Evolutionary conservation across 495 filamentous ascomycete species (phyloP).

Genomic region (Parathielavia hyrcaniae): DNA sequence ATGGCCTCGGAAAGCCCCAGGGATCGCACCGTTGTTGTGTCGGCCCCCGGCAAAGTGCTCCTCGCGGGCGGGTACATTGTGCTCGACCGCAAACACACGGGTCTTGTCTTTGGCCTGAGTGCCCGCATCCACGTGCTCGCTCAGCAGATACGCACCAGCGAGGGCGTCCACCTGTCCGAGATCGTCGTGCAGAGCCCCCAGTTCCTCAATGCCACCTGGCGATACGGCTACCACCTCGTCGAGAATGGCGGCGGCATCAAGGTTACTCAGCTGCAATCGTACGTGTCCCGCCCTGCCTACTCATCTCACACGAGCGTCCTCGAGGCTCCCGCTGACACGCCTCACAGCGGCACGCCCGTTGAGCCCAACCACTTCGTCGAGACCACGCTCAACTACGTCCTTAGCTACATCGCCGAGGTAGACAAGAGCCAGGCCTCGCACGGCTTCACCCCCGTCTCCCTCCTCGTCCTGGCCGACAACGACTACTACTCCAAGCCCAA

Average conservation of each 20-base stretch:
- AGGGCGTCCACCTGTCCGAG: conserved; percentile 54
- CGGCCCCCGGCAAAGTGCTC: conserved; percentile 92
- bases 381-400: conserved; percentile 76
- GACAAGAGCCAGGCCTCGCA: conserved; percentile 49
- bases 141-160: conserved; percentile 52
- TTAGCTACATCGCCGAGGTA: conserved; percentile 66
- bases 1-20: neutral
- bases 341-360: conserved; percentile 32
- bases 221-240: conserved; percentile 65
- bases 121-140: conserved; percentile 86
- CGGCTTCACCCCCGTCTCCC: conserved; percentile 57
- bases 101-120: conserved; percentile 87
- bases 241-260: conserved; percentile 67
- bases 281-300: conserved; percentile 34
- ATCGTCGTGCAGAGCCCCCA: conserved; percentile 87
- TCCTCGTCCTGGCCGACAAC: conserved; percentile 89
- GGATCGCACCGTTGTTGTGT: conserved; percentile 53
- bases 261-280: conserved; percentile 74
- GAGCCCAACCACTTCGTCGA: conserved; percentile 77
- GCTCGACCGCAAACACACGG: conserved; percentile 80
- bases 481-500: conserved; percentile 75
- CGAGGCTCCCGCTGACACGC: conserved; percentile 7
- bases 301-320: too few relatives aligned
- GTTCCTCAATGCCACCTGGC: conserved; percentile 79
- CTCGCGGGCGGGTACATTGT: conserved; percentile 93